Conservation (phyloP, 1,284 basidiomycete genomes). For the Sporisorium graminicola region DNA sequence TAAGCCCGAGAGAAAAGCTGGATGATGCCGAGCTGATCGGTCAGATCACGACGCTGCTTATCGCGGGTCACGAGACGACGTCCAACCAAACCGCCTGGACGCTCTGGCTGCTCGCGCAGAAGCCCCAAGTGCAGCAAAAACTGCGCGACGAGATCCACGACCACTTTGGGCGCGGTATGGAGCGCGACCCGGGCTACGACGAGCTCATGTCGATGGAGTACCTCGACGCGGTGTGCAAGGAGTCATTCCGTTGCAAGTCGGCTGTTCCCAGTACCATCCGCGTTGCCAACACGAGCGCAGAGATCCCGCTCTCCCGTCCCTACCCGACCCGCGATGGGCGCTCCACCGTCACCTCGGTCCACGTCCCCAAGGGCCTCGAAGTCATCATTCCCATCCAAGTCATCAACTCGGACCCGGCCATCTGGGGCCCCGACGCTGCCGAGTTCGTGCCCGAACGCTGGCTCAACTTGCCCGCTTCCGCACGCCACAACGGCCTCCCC, state of each 20-base stretch:
- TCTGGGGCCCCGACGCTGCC: slow-evolving; percentile 61
- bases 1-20: slow-evolving; percentile 45
- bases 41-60: slow-evolving; percentile 63
- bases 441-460: slow-evolving; percentile 62
- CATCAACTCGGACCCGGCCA: slow-evolving; percentile 36
- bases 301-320: slow-evolving; percentile 56
- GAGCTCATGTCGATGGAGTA: slow-evolving; percentile 56
- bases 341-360: slow-evolving; percentile 48
- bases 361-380: slow-evolving; percentile 51
- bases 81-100: slow-evolving; percentile 65
- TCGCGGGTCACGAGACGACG: slow-evolving; percentile 67
- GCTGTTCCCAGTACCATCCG: slow-evolving; percentile 59
- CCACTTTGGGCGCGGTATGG: slow-evolving; percentile 36
- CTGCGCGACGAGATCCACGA: slow-evolving; percentile 61
- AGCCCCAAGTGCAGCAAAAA: slow-evolving; percentile 45
- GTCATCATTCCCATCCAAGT: slow-evolving; percentile 57
- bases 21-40: slow-evolving; percentile 61
- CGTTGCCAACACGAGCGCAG: slow-evolving; percentile 35
- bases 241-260: slow-evolving; percentile 51
- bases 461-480: slow-evolving; percentile 44
- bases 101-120: slow-evolving; percentile 46
- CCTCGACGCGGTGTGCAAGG: slow-evolving; percentile 61
- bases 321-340: slow-evolving; percentile 50
- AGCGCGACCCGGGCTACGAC: slow-evolving; percentile 54
- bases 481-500: slow-evolving; percentile 38